Conservation (phyloP, 2,329 filamentous ascomycete species). For the Stagonosporopsis cucurbitacearum region DNA sequence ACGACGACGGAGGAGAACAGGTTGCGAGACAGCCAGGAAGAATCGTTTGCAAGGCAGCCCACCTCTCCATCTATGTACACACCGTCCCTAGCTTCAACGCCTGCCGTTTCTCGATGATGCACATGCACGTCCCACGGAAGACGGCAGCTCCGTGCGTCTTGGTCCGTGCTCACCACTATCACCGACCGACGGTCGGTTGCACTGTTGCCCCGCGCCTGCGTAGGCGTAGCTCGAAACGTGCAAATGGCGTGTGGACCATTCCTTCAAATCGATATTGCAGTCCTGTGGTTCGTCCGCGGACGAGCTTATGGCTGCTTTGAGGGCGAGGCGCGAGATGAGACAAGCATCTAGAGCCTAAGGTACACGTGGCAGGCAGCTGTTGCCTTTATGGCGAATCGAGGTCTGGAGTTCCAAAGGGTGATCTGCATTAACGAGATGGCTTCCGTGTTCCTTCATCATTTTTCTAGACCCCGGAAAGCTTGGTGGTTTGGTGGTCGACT, state of each 20-base stretch:
- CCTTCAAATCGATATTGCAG: not conserved
- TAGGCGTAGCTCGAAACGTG: not conserved
- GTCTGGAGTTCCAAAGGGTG: not conserved
- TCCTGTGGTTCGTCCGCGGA: conserved; percentile 3
- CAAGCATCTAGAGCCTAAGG: not conserved
- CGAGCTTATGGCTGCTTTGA: not conserved
- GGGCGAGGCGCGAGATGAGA: not conserved
- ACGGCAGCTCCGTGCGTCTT: not conserved
- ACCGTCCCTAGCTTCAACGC: conserved; percentile 12
- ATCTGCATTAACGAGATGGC: not conserved
- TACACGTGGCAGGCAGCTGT: not conserved
- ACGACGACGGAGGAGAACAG: not conserved
- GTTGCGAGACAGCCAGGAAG: not conserved
- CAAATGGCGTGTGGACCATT: not conserved
- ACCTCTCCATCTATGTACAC: not conserved
- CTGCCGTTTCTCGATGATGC: conserved; percentile 21
- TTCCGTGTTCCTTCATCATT: not conserved
- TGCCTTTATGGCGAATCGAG: not conserved
- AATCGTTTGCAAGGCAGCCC: not conserved
- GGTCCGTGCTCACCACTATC: not conserved
- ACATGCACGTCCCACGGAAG: conserved; percentile 1
- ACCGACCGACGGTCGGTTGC: conserved; percentile 2
- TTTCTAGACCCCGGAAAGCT: conserved; percentile 4
- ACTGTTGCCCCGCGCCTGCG: conserved; percentile 4
- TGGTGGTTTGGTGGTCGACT: not conserved